Conservation (phyloP, 2,329 filamentous ascomycete species). For the Aspergillus novoparasiticus region DNA sequence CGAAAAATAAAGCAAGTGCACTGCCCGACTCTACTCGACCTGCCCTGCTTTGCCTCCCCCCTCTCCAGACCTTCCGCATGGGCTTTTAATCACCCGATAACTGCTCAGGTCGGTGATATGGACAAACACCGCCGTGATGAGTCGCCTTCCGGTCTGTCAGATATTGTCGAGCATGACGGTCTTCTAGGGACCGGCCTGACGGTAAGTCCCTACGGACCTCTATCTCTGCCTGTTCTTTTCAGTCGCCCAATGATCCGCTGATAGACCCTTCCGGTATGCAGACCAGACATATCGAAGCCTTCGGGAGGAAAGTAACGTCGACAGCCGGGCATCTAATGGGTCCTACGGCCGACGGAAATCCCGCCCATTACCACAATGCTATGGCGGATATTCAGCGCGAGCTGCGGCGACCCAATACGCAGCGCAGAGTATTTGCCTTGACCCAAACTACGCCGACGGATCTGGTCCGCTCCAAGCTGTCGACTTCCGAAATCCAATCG, state of each 20-base stretch:
- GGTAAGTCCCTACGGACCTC: slow-evolving; percentile 33
- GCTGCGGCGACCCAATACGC: slow-evolving; percentile 77
- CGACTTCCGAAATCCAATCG: slow-evolving; percentile 88
- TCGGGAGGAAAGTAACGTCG: slow-evolving; percentile 90
- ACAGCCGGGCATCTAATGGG: slow-evolving; percentile 90
- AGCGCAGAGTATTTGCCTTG: slow-evolving; percentile 89
- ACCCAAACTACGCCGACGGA: slow-evolving; percentile 91
- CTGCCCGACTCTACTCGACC: slow-evolving; percentile 12
- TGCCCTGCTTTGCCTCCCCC: slow-evolving; percentile 11
- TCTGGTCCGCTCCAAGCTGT: slow-evolving; percentile 87
- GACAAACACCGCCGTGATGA: slow-evolving; percentile 50
- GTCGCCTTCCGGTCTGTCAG: slow-evolving; percentile 46
- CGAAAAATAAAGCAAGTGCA: background rate
- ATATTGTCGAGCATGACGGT: slow-evolving; percentile 46
- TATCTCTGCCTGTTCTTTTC: slow-evolving; percentile 8
- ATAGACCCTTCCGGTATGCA: slow-evolving; percentile 40
- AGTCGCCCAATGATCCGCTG: slow-evolving; percentile 12
- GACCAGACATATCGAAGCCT: slow-evolving; percentile 87
- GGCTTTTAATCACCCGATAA: slow-evolving; percentile 27
- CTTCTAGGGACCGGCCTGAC: slow-evolving; percentile 52
- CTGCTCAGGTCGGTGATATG: slow-evolving; percentile 38
- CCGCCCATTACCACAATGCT: slow-evolving; percentile 77
- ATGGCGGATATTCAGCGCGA: slow-evolving; percentile 89
- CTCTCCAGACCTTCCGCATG: slow-evolving; percentile 27
- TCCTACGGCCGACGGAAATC: slow-evolving; percentile 57